Evolutionary conservation across 116 monocot species (phyloP), one percentile per base, ranked within the genome.

Genomic region (Cymodocea nodosa): DNA sequence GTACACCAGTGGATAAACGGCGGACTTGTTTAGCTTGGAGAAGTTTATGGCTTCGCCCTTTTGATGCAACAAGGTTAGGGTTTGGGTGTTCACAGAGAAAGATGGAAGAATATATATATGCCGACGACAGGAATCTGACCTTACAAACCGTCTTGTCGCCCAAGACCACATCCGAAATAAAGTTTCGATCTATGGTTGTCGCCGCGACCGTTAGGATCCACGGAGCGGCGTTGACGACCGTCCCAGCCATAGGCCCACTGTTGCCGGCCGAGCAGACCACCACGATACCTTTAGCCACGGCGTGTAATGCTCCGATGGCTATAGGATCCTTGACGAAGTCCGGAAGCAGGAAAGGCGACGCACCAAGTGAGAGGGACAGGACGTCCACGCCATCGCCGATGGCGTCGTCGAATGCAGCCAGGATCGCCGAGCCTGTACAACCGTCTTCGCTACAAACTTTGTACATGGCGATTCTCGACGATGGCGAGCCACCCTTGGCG

Each of bases 201-300:
- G 85, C 93, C 0, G 79, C 93, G 8, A 93, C 93, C 0, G 93
- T 93, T 1, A 89, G 39, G 50, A 93, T 93, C 93, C 93, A 93
- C 15, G 89, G 93, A 0, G 89, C 85, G 0, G 80, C 66, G 48
- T 93, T 93, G 50, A 79, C 79, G 0, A 89, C 73, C 4, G 79
- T 73, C 15, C 62, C 73, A 0, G 68, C 49, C 0, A 22, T 4
- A 0, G 93, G 93, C 1, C 93, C 89, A 10, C 77, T 80, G 34
- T 93, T 93, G 59, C 93, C 93, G 0, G 93, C 88, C 0, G 93
- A 85, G 70, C 89, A 89, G 0, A 85, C 79, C 11, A 93, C 93
- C 3, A 55, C 71, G 51, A 93, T 74, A 35, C 85, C 89, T 59
- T 74, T 83, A 6, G 70, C 81, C 39, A 89, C 79, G 1, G 93